These are phyloP conservation scores for Hyaloperonospora brassicae DNA, from an alignment of 352 stramenopile genomes.

Conservation along the genomic window DNA sequence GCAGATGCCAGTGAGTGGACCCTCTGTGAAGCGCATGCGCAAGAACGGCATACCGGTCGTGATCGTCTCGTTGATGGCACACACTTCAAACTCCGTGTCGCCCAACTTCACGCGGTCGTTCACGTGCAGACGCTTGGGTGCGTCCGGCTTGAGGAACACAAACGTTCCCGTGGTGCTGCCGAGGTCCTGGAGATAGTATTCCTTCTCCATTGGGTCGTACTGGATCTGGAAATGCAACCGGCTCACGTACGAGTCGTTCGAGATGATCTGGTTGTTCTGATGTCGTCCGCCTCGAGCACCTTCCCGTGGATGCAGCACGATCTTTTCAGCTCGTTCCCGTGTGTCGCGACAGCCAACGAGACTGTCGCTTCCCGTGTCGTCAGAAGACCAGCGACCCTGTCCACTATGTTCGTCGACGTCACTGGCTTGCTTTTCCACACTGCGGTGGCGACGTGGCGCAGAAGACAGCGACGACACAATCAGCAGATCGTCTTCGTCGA, in stretches of 20 bases:
- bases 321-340: slow-evolving; percentile 29
- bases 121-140: slow-evolving; percentile 60
- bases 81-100: slow-evolving; percentile 76
- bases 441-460: slow-evolving; percentile 32
- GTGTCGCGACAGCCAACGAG: slow-evolving; percentile 15
- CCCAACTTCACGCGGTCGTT: slow-evolving; percentile 69
- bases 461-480: slow-evolving; percentile 64
- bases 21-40: slow-evolving; percentile 69
- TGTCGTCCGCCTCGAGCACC: slow-evolving; percentile 62
- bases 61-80: slow-evolving; percentile 59
- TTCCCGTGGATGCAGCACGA: slow-evolving; percentile 56
- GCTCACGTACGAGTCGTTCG: slow-evolving; percentile 78
- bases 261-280: slow-evolving; percentile 80
- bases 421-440: slow-evolving; percentile 3
- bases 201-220: slow-evolving; percentile 76
- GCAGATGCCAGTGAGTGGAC: slow-evolving; percentile 51
- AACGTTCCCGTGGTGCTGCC: slow-evolving; percentile 78
- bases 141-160: slow-evolving; percentile 63
- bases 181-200: slow-evolving; percentile 76
- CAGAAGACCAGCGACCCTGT: slow-evolving; percentile 5
- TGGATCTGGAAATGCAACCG: slow-evolving; percentile 74
- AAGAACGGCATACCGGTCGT: slow-evolving; percentile 65
- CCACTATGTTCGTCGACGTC: slow-evolving; percentile 2
- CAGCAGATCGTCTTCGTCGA: slow-evolving; percentile 65
- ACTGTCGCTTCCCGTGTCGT: slow-evolving; percentile 25